Conservation (phyloP, 192 early-diverging fungal species). For the Phlyctochytrium bullatum region DNA sequence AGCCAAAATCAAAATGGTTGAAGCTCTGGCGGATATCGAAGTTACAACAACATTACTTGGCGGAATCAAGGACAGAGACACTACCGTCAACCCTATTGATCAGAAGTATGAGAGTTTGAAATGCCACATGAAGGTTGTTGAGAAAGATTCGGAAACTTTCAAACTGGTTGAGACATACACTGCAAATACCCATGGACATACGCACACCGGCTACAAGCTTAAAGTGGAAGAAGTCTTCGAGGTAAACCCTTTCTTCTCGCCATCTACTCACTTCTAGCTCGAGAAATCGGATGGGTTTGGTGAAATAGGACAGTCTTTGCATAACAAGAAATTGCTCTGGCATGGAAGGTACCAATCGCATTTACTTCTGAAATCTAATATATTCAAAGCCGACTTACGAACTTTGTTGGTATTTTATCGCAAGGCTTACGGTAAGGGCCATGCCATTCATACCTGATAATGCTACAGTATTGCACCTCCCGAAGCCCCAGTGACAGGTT, state of each 20-base stretch:
- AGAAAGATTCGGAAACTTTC: conserved; percentile 48
- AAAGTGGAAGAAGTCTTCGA: conserved; percentile 44
- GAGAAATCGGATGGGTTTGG: conserved; percentile 56
- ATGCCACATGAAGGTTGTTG: conserved; percentile 53
- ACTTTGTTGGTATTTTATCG: conserved; percentile 72
- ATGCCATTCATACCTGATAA: not conserved
- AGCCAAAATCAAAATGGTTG: conserved; percentile 63
- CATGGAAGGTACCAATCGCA: conserved; percentile 62
- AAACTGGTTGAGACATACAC: conserved; percentile 61
- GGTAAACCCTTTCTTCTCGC: conserved; percentile 33
- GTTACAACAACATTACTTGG: conserved; percentile 61
- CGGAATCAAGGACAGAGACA: conserved; percentile 29
- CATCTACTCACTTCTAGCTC: conserved; percentile 47
- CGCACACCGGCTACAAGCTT: conserved; percentile 47
- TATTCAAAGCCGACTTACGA: conserved; percentile 54
- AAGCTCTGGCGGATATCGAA: conserved; percentile 66
- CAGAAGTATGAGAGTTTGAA: conserved; percentile 55
- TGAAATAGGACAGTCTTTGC: conserved; percentile 21
- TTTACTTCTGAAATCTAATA: too few relatives aligned
- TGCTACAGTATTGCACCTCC: conserved; percentile 58
- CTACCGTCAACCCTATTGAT: conserved; percentile 57
- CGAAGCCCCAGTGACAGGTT: conserved; percentile 63
- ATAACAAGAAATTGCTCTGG: conserved; percentile 75
- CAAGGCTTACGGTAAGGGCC: conserved; percentile 45
- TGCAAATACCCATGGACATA: conserved; percentile 63